Evolutionary conservation across 805 yeast species (phyloP), one percentile per base, ranked within the genome.

Genomic region (Grigorovia transvaalensis): DNA sequence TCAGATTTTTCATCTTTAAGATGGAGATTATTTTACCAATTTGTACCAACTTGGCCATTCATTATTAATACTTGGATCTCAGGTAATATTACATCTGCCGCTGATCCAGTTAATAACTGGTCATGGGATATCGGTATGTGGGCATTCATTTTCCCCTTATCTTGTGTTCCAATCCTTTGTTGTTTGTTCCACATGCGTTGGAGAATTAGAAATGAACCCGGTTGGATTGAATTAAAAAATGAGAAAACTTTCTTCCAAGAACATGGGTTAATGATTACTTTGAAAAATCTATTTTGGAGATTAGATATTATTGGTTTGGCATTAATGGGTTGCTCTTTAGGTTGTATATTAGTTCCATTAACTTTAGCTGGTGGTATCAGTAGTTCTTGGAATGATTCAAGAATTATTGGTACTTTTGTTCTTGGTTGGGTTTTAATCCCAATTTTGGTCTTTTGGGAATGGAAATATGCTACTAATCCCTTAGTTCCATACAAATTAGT

Each of bases 111-210:
- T 12, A 48, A 55, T 6, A 62, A 73, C 38, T 82, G 88, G 83
- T 73, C 80, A 12, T 85, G 90, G 90, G 84, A 83, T 60, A 79
- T 84, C 58, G 89, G 84, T 43, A 84, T 85, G 78, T 85, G 85
- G 85, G 88, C 89, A 1, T 81, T 82, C 58, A 82, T 85, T 56
- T 78, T 81, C 74, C 90, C 90, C 40, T 69, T 82, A 42, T 62
- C 80, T 5, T 71, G 82, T 57, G 50, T 85, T n/a, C 91, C 90
- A 19, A 65, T 85, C 49, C 57, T 82, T 8, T 55, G 57, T 5
- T 75, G 82, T 59, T 69, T 81, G 59, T 17, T 73, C 3, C 83
- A 82, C 64, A 81, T 83, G 85, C 65, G 75, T 56, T 68, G 67
- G 57, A 62, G 66, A 52, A 89, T 87, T 13, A 59, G 73, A 15